These are phyloP conservation scores for Articulospora tetracladia DNA, from an alignment of 495 filamentous ascomycete genomes.

Conservation along the genomic window DNA sequence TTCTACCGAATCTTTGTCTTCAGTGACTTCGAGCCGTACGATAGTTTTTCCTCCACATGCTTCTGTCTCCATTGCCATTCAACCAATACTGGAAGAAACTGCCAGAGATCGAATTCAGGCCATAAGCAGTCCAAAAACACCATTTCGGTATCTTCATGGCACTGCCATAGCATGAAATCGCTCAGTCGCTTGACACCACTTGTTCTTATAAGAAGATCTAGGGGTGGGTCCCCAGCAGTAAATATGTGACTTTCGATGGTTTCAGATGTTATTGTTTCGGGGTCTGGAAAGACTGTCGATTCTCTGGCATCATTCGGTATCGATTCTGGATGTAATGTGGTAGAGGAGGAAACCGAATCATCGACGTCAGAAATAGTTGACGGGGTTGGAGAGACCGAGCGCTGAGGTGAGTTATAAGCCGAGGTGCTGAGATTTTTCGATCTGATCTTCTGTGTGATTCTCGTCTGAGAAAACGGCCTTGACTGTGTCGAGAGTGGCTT, in stretches of 20 bases:
- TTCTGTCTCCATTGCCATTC: constrained; percentile 79
- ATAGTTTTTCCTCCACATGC: constrained; percentile 23
- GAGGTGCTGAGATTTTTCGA: constrained; percentile 42
- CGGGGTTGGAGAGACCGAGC: constrained; percentile 22
- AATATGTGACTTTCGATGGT: constrained; percentile 78
- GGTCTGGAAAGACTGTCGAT: constrained; percentile 46
- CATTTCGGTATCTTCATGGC: constrained; percentile 85
- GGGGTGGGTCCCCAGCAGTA: constrained; percentile 76
- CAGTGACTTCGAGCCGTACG: constrained; percentile 10
- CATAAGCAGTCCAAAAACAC: constrained; percentile 90
- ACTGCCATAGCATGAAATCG: constrained; percentile 99
- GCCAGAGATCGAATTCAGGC: constrained; percentile 95
- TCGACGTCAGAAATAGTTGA: constrained; percentile 22
- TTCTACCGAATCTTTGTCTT: constrained; percentile 22
- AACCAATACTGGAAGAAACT: constrained; percentile 85
- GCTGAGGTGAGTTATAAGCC: not conserved
- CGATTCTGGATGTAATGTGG: constrained; percentile 26
- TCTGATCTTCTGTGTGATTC: constrained; percentile 81
- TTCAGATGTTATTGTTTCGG: constrained; percentile 80
- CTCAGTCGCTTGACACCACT: constrained; percentile 88
- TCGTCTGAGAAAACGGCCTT: constrained; percentile 77
- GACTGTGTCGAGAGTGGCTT: constrained; percentile 56
- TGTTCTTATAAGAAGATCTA: constrained; percentile 86
- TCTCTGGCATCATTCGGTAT: constrained; percentile 22
- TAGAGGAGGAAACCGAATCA: constrained; percentile 26